These are phyloP conservation scores for Didymella arachidicola DNA, from an alignment of 2,329 filamentous ascomycete genomes.

Conservation along the genomic window DNA sequence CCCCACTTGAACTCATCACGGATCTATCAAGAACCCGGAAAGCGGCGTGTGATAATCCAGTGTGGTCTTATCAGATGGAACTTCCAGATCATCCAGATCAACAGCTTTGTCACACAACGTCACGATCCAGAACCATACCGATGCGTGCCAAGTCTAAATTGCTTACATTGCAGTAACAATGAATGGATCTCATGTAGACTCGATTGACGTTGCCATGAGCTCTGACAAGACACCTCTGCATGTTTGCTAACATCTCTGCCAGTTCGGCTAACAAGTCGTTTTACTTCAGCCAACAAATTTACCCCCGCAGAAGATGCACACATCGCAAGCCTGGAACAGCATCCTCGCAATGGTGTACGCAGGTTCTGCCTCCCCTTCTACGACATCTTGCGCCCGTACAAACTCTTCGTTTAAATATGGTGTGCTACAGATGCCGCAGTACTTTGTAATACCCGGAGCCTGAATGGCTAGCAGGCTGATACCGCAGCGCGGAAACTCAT, in stretches of 20 bases:
- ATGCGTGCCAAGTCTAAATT: background rate
- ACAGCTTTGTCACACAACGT: slow-evolving; percentile 2
- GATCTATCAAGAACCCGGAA: no score
- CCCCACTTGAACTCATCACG: background rate
- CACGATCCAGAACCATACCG: background rate
- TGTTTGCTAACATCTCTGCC: background rate
- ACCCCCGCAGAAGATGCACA: slow-evolving; percentile 50
- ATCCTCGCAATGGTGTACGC: slow-evolving; percentile 40
- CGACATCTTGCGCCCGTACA: slow-evolving; percentile 34
- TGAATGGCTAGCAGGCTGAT: slow-evolving; percentile 65
- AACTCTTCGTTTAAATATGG: slow-evolving; percentile 59
- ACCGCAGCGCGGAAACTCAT: slow-evolving; percentile 63
- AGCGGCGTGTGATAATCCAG: background rate
- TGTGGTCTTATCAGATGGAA: background rate
- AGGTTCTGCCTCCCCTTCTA: slow-evolving; percentile 5
- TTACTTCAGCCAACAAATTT: slow-evolving; percentile 42
- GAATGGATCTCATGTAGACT: no score
- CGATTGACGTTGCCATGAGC: background rate
- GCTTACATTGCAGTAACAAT: background rate
- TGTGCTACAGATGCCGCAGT: slow-evolving; percentile 61
- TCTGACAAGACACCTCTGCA: background rate
- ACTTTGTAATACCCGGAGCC: slow-evolving; percentile 61
- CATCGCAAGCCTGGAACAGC: slow-evolving; percentile 47
- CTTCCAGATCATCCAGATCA: background rate
- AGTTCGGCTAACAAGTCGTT: no score